A percentile compares a stretch with the other conserved stretches of the same genome.
phyloP scores from a whole-genome alignment of 2,329 filamentous ascomycete genomes.

The Aureobasidium musti region DNA sequence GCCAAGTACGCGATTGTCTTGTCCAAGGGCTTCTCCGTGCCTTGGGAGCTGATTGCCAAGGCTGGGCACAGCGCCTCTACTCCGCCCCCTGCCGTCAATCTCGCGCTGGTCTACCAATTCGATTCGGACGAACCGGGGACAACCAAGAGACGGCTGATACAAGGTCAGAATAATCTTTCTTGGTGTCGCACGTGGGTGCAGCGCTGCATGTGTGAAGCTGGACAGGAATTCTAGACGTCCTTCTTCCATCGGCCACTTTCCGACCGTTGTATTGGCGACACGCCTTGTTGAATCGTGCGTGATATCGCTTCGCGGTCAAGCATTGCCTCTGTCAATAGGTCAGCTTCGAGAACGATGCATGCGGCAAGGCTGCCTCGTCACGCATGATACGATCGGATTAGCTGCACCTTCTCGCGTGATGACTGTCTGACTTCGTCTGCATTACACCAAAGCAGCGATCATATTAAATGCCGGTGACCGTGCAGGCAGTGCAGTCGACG shows the following conservation, averaged over 20 bases:
- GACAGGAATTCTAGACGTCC: conserved; percentile 5
- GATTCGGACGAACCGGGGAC: neutral
- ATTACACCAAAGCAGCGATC: no score
- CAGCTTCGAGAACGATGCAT: neutral
- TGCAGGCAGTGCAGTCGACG: no score
- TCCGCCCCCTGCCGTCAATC: conserved; percentile 8
- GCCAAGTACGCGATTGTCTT: conserved; percentile 8
- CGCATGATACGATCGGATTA: no score
- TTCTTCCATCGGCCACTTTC: neutral
- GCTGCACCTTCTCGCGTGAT: no score
- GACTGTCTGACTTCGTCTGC: no score
- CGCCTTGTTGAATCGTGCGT: neutral
- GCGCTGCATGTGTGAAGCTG: neutral
- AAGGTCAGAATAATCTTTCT: neutral
- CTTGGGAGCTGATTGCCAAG: conserved; percentile 20
- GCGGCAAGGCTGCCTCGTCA: neutral
- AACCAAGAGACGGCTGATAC: conserved; percentile 12
- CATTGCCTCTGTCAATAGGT: neutral
- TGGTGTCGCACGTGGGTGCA: conserved; percentile 19
- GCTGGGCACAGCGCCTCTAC: conserved; percentile 4
- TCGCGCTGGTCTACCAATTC: neutral
- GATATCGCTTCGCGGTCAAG: neutral
- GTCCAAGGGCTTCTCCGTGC: neutral
- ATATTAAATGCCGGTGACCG: no score
- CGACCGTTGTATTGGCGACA: conserved; percentile 10